Percentiles rank a stretch among this genome's conserved stretches.
phyloP scores from a whole-genome alignment of 78 protist species.

The Goniomonas avonlea region DNA sequence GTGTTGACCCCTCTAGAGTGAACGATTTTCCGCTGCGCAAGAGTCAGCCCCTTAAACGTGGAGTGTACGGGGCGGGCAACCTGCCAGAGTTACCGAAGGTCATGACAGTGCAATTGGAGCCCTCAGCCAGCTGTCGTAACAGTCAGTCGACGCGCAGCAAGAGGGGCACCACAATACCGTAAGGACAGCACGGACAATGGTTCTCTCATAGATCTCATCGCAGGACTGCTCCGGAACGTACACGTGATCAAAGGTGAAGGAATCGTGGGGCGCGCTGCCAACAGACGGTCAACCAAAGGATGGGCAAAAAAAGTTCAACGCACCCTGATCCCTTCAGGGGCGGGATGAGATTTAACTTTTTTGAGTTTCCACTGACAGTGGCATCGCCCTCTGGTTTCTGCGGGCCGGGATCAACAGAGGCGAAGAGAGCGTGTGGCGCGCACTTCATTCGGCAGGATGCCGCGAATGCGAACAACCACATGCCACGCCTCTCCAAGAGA shows the following conservation, averaged over 20 bases:
- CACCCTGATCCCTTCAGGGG: neutral
- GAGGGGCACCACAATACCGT: too few species aligned
- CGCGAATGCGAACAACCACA: too few species aligned
- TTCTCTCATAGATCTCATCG: neutral
- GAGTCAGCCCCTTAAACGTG: too few species aligned
- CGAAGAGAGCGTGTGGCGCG: too few species aligned
- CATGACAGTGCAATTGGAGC: neutral
- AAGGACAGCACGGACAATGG: neutral
- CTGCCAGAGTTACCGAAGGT: constrained; percentile 12
- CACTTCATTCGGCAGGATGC: neutral
- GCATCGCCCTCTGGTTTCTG: neutral
- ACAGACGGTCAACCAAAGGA: too few species aligned
- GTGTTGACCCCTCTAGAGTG: constrained; percentile 11
- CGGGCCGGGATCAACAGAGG: too few species aligned
- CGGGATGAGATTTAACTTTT: neutral
- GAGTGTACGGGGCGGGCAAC: too few species aligned
- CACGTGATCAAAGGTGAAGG: neutral
- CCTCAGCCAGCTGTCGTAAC: neutral
- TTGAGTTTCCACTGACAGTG: neutral
- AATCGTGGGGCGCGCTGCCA: too few species aligned
- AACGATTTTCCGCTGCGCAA: constrained; percentile 2
- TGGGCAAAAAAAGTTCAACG: too few species aligned
- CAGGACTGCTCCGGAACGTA: neutral
- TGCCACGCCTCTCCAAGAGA: too few species aligned
- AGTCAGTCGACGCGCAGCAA: neutral